phyloP scores from a whole-genome alignment of 805 yeast species.

The Candida ulmi region DNA sequence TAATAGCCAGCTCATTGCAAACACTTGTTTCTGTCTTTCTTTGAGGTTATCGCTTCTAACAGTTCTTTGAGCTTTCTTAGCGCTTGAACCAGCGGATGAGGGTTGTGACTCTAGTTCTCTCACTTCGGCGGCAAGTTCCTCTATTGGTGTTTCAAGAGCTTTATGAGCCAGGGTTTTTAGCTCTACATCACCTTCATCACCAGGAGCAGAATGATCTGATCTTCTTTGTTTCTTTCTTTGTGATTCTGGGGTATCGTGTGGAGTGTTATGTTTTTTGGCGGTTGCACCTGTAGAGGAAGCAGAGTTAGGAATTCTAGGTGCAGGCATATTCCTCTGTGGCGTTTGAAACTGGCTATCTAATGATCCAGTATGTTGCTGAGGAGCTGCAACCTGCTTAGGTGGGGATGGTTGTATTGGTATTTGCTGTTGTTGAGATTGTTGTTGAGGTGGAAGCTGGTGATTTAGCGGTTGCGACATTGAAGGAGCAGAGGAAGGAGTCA shows the following conservation, averaged over 20 bases:
- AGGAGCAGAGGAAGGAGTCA: conserved; percentile 1
- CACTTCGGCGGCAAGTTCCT: conserved; percentile 39
- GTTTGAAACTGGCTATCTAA: conserved; percentile 15
- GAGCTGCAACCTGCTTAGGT: conserved; percentile 7
- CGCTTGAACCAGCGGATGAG: conserved; percentile 13
- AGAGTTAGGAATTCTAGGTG: conserved; percentile 7
- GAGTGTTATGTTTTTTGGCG: background rate
- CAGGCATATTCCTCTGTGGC: conserved; percentile 18
- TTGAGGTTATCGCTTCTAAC: conserved; percentile 25
- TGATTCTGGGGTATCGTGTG: conserved; percentile 14
- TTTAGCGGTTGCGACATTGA: background rate
- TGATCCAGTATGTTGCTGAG: background rate
- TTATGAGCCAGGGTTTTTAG: conserved; percentile 30
- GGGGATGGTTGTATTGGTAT: conserved; percentile 11
- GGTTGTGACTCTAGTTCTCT: conserved; percentile 32
- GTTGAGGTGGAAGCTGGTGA: background rate
- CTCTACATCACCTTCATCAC: conserved; percentile 31
- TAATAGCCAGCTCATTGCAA: conserved; percentile 78
- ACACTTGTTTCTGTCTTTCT: conserved; percentile 66
- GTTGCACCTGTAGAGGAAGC: background rate
- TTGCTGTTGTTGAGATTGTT: conserved; percentile 8
- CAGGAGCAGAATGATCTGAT: conserved; percentile 22
- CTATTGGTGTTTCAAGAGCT: conserved; percentile 27
- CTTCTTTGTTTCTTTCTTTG: conserved; percentile 22
- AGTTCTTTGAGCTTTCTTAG: conserved; percentile 17